Evolutionary conservation across 495 filamentous ascomycete genomes (phyloP), one percentile per base, ranked within the genome.

Genomic region (Rostrohypoxylon terebratum): DNA sequence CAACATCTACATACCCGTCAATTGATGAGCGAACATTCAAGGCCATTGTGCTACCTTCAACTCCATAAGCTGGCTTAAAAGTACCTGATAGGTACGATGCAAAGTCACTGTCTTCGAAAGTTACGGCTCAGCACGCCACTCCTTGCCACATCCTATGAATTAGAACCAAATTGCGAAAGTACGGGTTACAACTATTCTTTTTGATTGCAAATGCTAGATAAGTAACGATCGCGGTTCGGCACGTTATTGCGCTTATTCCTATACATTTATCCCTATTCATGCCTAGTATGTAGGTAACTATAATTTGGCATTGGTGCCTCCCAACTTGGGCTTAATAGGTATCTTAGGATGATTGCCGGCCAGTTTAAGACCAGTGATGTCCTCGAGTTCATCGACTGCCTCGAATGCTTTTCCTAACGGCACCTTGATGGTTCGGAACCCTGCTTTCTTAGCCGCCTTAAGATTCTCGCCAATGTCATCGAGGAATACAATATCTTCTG

Each of bases 401-500:
- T 93, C 89, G 81, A 87, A 89, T 5, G 90, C 90, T 78, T 83
- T 89, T 31, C 94, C 94, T 33, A 98, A 81, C 7, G 86, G 82
- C 2, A 98, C 96, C 77, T 91, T 96, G 68, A 99, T 85, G 1
- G 94, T 97, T 64, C 85, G 81, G 78, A 98, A 91, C 25, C 96
- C 96, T 10, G 88, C 78, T 59, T 81, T 83, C 82, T 86, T 94
- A 10, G 90, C 96, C 10, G 86, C 88, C 82, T 94, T 95, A 72
- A 98, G 79, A 78, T 99, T 99, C 83, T 92, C 89, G 0, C 96
- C 96, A 76, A 99, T 98, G 80, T 99, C 96, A 83, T 99, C 96
- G 55, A 98, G 79, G 79, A 99, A 98, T 16, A 97, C 83, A 51
- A 97, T 82, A 59, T 98, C 92, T 9, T 83, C 84, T 0, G 92